Percentiles rank a stretch among this genome's conserved stretches.
Evolutionary conservation across 345 rosid species (phyloP).

Genomic region (Eucalyptus lansdowneana): DNA sequence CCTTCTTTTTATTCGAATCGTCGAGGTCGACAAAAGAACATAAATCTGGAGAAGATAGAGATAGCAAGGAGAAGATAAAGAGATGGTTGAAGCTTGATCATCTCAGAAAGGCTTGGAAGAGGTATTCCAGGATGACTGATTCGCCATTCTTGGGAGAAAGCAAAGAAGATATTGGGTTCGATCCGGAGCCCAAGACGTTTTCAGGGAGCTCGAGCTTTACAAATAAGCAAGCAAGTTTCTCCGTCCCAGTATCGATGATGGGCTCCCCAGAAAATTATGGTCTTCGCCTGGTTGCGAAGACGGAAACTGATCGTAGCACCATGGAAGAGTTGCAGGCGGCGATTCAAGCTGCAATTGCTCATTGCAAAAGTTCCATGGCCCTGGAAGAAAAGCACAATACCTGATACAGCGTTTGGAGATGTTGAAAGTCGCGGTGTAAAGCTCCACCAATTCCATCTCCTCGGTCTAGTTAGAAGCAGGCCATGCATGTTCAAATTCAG

Average conservation of each 20-base stretch:
- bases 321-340: conserved; percentile 97
- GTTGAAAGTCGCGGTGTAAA: background rate
- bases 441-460: background rate
- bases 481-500: background rate
- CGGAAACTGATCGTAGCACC: conserved; percentile 50
- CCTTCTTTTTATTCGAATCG: background rate
- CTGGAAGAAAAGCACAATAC: conserved; percentile 8
- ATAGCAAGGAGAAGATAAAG: background rate
- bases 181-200: background rate
- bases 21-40: background rate
- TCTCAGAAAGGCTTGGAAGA: background rate
- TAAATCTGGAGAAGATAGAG: background rate
- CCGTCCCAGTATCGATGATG: conserved; percentile 85
- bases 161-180: background rate
- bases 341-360: conserved; percentile 95
- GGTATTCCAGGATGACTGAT: background rate
- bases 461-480: background rate
- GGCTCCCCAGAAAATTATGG: conserved; percentile 87
- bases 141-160: background rate
- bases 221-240: conserved; percentile 3
- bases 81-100: background rate
- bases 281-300: conserved; percentile 25
- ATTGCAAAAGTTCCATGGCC: conserved; percentile 86
- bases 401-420: background rate
- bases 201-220: background rate